These are phyloP conservation scores for Colletotrichum somersetense DNA, from an alignment of 2,329 filamentous ascomycete species.

Conservation along the genomic window DNA sequence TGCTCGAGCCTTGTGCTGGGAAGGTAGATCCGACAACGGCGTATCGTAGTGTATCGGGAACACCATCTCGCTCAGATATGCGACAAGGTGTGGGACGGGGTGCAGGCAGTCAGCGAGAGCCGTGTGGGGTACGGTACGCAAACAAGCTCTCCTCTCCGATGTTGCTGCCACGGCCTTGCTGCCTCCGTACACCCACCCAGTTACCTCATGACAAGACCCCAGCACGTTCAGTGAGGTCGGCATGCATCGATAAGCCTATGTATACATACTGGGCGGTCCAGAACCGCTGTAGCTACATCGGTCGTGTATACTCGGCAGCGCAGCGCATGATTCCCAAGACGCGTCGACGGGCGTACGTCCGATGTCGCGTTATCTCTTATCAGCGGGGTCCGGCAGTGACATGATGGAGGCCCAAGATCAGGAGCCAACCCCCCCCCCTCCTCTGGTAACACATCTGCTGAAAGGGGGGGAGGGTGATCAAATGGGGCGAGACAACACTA, in stretches of 20 bases:
- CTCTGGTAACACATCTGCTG: conserved; percentile 19
- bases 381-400: conserved; percentile 18
- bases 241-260: not conserved
- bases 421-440: conserved; percentile 40
- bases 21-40: conserved; percentile 30
- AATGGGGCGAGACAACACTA: not conserved
- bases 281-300: conserved; percentile 4
- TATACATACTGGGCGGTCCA: conserved; percentile 9
- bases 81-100: conserved; percentile 16
- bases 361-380: conserved; percentile 42
- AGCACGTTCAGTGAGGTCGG: not conserved
- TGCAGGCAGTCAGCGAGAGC: not conserved
- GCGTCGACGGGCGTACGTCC: conserved; percentile 30
- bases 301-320: not conserved
- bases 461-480: conserved; percentile 3
- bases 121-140: not conserved
- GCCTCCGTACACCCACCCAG: not conserved
- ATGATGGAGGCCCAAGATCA: conserved; percentile 19
- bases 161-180: not conserved
- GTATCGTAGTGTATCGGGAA: not conserved
- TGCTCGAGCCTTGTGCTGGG: conserved; percentile 17
- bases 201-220: not conserved
- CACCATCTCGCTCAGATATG: conserved; percentile 16
- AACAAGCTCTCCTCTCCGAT: not conserved
- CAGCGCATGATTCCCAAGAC: conserved; percentile 11